These are phyloP conservation scores for Trichoderma sp. DNA, from an alignment of 2,329 filamentous ascomycete species.

Conservation along the genomic window DNA sequence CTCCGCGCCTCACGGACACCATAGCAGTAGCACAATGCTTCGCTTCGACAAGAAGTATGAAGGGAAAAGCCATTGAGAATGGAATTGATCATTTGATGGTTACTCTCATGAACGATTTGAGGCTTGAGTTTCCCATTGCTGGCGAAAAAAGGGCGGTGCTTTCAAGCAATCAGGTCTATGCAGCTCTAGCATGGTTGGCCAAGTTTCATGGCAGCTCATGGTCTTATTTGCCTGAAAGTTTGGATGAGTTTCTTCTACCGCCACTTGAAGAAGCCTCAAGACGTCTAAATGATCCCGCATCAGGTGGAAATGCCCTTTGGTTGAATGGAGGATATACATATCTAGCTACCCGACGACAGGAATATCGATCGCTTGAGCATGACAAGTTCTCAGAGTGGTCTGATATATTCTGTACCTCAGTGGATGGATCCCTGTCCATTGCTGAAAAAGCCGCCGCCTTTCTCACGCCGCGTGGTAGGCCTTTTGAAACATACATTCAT, in stretches of 20 bases:
- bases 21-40: slow-evolving; percentile 52
- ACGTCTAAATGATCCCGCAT: slow-evolving; percentile 20
- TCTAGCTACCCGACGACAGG: slow-evolving; percentile 58
- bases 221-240: slow-evolving; percentile 32
- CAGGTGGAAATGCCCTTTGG: slow-evolving; percentile 46
- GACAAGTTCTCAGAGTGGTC: slow-evolving; percentile 57
- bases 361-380: slow-evolving; percentile 49
- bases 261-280: slow-evolving; percentile 54
- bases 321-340: slow-evolving; percentile 69
- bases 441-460: slow-evolving; percentile 54
- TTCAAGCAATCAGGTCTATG: slow-evolving; percentile 45
- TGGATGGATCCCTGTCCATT: slow-evolving; percentile 35
- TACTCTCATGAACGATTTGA: slow-evolving; percentile 58
- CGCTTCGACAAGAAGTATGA: slow-evolving; percentile 40
- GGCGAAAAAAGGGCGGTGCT: slow-evolving; percentile 54
- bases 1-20: slow-evolving; percentile 44
- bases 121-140: slow-evolving; percentile 51
- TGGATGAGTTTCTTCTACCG: slow-evolving; percentile 46
- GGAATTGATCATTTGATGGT: slow-evolving; percentile 46
- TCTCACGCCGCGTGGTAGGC: slow-evolving; percentile 45
- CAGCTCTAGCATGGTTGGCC: slow-evolving; percentile 62
- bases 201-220: slow-evolving; percentile 59
- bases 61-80: slow-evolving; percentile 25
- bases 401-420: slow-evolving; percentile 43
- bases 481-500: slow-evolving; percentile 59